Base-by-base conservation (phyloP, 805 yeast genomes). In the Danielozyma ontarioensis region DNA sequence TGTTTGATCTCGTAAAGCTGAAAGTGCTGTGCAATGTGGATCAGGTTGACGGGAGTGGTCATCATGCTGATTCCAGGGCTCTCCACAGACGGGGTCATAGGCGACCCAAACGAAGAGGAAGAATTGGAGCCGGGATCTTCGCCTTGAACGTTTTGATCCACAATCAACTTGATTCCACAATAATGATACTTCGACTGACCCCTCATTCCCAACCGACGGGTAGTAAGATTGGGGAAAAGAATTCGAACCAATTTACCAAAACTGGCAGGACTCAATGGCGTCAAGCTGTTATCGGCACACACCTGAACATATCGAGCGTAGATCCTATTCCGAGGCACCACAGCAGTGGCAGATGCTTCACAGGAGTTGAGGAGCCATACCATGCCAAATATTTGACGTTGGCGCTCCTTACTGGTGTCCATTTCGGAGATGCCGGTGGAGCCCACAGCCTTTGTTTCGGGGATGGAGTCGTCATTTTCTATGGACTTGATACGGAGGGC, bases 171-270 rank as follows among this genome's bases (percentile, higher is more conserved):
- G 33, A 88, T 68, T 3, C 95, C 95, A 56, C 90, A 83, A 50
- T 85, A 87, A 53, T 86, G 94, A 56, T 88, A 88, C 51, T 82
- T 82, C 14, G 90, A 78, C 49, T 80, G 83, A 2, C 89, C 89
- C 31, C 95, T 68, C 54, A 80, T 76, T 2, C 96, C 96, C 33
- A 87, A 63, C 34, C 96, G 69, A 42, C 94, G 71, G 0, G 93
- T 83, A 19, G 78, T 76, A 40, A 85, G 63, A 34, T 66, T 64
- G 0, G 95, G 93, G 46, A 72, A 82, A 4, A 76, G 57, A 4
- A 79, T 62, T 37, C 80, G 67, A 13, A 84, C 85, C 27, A 45
- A 42, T 21, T 48, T 45, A 3, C 95, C 95, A 48, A 86, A 74
- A 2, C 84, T 76, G 1, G 94, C 90, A 18, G 86, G 88, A 24